A percentile compares a stretch with the other conserved stretches of the same genome.
Conservation (phyloP, 2,329 filamentous ascomycete species). For the Fusarium napiforme region DNA sequence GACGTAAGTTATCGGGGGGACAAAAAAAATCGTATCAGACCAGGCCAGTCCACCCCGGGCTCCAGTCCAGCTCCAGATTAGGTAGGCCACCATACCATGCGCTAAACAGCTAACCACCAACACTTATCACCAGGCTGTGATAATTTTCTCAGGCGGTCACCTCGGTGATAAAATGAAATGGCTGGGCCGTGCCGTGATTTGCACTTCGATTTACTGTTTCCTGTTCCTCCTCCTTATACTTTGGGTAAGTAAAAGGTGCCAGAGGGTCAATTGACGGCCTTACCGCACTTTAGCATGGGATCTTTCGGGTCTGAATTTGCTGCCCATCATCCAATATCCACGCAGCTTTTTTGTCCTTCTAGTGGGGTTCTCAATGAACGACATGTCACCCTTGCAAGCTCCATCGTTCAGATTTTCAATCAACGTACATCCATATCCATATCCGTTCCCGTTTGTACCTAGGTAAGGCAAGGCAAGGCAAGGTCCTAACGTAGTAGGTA, state of each 20-base stretch:
- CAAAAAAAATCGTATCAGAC: constrained; percentile 39
- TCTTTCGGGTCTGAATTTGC: constrained; percentile 33
- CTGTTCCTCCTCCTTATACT: not conserved
- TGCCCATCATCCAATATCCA: constrained; percentile 30
- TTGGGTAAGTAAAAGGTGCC: constrained; percentile 22
- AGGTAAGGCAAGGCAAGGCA: not conserved
- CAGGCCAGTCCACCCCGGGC: not conserved
- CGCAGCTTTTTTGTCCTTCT: constrained; percentile 19
- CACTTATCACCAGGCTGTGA: constrained; percentile 8
- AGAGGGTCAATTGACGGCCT: constrained; percentile 34
- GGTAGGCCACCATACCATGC: not conserved
- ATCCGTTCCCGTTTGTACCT: not conserved
- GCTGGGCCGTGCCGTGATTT: constrained; percentile 34
- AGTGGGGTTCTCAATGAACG: constrained; percentile 31
- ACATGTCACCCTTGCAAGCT: constrained; percentile 31
- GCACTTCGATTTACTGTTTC: not conserved
- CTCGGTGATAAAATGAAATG: constrained; percentile 46
- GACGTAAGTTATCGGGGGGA: constrained; percentile 2
- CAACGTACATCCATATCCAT: not conserved
- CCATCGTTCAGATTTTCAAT: not conserved
- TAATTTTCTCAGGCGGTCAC: constrained; percentile 36
- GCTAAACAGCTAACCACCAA: constrained; percentile 1
- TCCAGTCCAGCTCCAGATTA: constrained; percentile 4
- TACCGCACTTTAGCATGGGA: constrained; percentile 36
- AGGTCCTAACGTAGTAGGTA: not conserved